Conservation (phyloP, 1,284 basidiomycete genomes). For the Naganishia albida region DNA sequence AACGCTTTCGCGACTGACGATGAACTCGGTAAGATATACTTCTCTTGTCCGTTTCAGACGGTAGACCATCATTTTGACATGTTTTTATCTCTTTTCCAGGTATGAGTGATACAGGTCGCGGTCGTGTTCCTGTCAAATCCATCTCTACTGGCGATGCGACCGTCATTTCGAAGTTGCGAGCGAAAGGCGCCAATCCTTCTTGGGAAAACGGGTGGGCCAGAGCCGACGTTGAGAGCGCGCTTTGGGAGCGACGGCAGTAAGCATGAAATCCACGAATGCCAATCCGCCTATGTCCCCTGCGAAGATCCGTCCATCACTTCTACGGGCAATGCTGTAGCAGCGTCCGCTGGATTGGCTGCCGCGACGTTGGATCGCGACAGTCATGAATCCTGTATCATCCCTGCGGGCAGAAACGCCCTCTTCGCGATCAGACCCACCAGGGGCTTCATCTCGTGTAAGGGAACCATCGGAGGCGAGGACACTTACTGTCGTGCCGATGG, state of each 20-base stretch:
- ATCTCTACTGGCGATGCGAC: too few relatives aligned
- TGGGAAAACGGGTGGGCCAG: conserved; percentile 27
- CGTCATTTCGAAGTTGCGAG: conserved; percentile 25
- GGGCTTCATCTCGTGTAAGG: conserved; percentile 36
- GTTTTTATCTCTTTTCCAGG: neutral
- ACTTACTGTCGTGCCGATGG: conserved; percentile 39
- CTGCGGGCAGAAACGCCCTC: conserved; percentile 34
- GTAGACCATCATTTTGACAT: neutral
- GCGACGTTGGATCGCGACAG: conserved; percentile 38
- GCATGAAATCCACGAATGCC: too few relatives aligned
- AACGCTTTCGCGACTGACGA: conserved; percentile 6
- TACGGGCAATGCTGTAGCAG: conserved; percentile 36
- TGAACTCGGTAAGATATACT: neutral
- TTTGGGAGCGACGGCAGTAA: too few relatives aligned
- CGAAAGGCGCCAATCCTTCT: conserved; percentile 41
- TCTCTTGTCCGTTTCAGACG: neutral
- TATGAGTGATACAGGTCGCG: too few relatives aligned
- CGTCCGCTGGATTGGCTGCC: conserved; percentile 38
- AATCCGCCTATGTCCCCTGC: too few relatives aligned
- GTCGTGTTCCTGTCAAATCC: too few relatives aligned
- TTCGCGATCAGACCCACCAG: conserved; percentile 25
- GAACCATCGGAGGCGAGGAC: conserved; percentile 38
- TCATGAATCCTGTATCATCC: conserved; percentile 35
- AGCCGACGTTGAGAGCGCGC: too few relatives aligned
- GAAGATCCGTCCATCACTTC: neutral